Conservation (phyloP, 1,139 yeast genomes). For the Candida smagusa region DNA sequence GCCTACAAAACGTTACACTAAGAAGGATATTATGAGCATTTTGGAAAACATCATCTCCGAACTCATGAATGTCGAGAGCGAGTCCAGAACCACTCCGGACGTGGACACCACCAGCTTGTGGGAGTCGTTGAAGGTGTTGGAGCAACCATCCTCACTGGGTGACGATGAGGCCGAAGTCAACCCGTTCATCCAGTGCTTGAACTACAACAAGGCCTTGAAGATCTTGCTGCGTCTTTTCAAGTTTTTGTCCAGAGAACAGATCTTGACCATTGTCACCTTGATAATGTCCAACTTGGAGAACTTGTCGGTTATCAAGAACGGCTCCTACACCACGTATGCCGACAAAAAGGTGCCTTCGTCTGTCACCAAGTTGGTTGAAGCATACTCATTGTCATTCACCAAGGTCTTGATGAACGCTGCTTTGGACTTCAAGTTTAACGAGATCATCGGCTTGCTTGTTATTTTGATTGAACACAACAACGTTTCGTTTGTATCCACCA, state of each 20-base stretch:
- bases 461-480: conserved; percentile 71
- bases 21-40: conserved; percentile 46
- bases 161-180: conserved; percentile 50
- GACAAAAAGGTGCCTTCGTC: conserved; percentile 50
- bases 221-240: conserved; percentile 86
- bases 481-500: conserved; percentile 70
- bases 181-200: conserved; percentile 81
- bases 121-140: conserved; percentile 72
- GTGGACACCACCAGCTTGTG: conserved; percentile 63
- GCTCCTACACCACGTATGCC: conserved; percentile 71
- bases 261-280: conserved; percentile 73
- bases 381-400: conserved; percentile 78
- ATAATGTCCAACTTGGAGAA: conserved; percentile 81
- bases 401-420: conserved; percentile 84
- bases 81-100: conserved; percentile 63
- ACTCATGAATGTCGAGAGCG: conserved; percentile 78
- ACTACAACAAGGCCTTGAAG: conserved; percentile 86
- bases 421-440: conserved; percentile 78
- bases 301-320: conserved; percentile 72
- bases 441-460: conserved; percentile 77
- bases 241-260: conserved; percentile 74
- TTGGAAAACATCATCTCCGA: conserved; percentile 80
- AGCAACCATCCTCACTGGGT: conserved; percentile 44
- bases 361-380: conserved; percentile 64
- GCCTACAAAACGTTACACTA: conserved; percentile 33